Percentiles rank a stretch among this genome's conserved stretches.
These are phyloP conservation scores for Fraxinus velutina DNA, from an alignment of 305 asterid genomes.

Conservation along the genomic window DNA sequence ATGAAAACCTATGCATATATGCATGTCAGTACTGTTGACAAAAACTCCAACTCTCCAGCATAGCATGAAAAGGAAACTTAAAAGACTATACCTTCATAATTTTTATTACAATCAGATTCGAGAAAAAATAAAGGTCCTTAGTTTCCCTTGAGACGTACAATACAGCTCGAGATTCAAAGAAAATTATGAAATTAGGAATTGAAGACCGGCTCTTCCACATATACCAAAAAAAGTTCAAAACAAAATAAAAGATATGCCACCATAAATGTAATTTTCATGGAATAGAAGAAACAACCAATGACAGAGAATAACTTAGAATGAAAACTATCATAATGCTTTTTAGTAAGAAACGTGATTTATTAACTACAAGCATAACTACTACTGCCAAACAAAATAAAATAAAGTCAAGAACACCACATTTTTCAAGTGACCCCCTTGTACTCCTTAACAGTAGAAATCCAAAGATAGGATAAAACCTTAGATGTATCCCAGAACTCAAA, in stretches of 20 bases:
- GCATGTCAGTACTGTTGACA: constrained; percentile 6
- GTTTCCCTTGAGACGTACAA: background rate
- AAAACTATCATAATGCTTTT: background rate
- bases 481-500: background rate
- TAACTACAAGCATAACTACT: background rate
- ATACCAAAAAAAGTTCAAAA: background rate
- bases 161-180: background rate
- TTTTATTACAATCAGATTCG: background rate
- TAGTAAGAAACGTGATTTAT: background rate
- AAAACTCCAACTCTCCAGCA: background rate
- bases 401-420: background rate
- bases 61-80: background rate
- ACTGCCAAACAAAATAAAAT: background rate
- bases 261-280: background rate
- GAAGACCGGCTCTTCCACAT: background rate
- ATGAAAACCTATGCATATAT: background rate
- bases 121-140: background rate
- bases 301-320: background rate
- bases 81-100: background rate
- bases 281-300: background rate
- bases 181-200: constrained; percentile 9
- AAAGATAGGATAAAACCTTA: background rate
- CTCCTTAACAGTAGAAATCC: background rate
- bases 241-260: background rate
- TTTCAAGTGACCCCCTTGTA: background rate